Conservation (phyloP, 2,329 filamentous ascomycete species). For the Acarospora socialis region DNA sequence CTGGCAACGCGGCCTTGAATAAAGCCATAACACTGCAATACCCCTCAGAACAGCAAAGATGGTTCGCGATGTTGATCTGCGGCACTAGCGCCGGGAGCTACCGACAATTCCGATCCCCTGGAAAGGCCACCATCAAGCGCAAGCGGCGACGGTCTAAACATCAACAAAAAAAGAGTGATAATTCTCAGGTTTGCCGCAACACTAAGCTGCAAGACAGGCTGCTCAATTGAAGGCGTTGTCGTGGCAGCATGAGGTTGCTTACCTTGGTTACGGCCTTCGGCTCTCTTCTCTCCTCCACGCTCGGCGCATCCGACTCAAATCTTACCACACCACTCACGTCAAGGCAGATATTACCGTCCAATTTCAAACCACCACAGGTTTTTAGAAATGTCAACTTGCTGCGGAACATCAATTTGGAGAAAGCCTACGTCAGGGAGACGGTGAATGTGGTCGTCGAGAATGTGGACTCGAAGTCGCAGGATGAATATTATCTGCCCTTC, state of each 20-base stretch:
- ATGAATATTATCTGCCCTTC: constrained; percentile 86
- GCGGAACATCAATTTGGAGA: constrained; percentile 80
- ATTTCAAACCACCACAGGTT: constrained; percentile 72
- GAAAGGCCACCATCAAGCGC: constrained; percentile 1
- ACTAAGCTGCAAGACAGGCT: background rate
- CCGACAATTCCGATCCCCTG: background rate
- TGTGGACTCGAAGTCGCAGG: constrained; percentile 59
- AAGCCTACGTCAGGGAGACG: constrained; percentile 76
- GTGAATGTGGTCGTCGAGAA: constrained; percentile 95
- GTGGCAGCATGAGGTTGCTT: constrained; percentile 27
- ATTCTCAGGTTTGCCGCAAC: background rate
- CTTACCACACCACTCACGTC: constrained; percentile 17
- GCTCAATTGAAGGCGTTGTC: constrained; percentile 4
- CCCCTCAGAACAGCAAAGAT: no score
- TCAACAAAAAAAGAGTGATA: background rate
- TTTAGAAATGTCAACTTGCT: constrained; percentile 92
- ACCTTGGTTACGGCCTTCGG: constrained; percentile 23
- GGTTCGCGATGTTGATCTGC: no score
- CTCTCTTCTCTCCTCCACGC: constrained; percentile 22
- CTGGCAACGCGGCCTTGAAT: no score
- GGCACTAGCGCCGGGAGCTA: background rate
- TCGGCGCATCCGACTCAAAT: constrained; percentile 21
- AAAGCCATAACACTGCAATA: no score
- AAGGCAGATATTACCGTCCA: constrained; percentile 24
- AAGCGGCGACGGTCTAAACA: background rate